Base-by-base conservation (phyloP, 2,329 filamentous ascomycete genomes). In the Monilinia laxa region DNA sequence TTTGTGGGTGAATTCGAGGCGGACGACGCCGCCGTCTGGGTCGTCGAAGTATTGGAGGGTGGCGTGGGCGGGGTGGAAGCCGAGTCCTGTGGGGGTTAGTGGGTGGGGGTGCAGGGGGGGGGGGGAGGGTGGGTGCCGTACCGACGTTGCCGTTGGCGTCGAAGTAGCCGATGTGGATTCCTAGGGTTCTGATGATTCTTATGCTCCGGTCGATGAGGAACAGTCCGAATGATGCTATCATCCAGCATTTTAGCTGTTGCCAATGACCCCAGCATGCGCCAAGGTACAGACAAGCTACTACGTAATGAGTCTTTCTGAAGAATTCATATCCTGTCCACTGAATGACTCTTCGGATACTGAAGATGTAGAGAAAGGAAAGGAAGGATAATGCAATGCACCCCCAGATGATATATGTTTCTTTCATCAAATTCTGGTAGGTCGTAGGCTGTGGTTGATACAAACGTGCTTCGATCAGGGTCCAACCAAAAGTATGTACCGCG, bases 261-360 rank as follows among this genome's bases (percentile, higher is more conserved):
- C 90, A 93, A 74, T 93, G 90, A 1, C 84, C 90, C 84, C 89
- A 92, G 76, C 89, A 89, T 3, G 89, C 89, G 5, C 88, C 90
- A 16, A 93, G 84, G 76, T 91, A 93, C 5, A 92, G 76, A 79
- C 90, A 86, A 14, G 90, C 90, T 2, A 92, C 80, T 16, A 92
- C 80, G 71, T 91, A 91, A 54, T 65, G 64, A 75, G 84, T 79
- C 75, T 91, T 92, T 68, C 89, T 84, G 81, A 93, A 93, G 77
- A 90, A 87, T 73, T 93, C 90, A 76, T 93, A 92, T 3, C 90
- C 90, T 0, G 88, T 91, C 58, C 83, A 77, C 11, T 83, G 81
- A 67, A 92, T 89, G 0, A 82, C 87, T 75, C 81, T 82, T 16
- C 81, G 77, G 0, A 81, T 83, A 68, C 87, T 88, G 63, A 90